Conservation (phyloP, 1,284 basidiomycete species). For the Inonotus obliquus region DNA sequence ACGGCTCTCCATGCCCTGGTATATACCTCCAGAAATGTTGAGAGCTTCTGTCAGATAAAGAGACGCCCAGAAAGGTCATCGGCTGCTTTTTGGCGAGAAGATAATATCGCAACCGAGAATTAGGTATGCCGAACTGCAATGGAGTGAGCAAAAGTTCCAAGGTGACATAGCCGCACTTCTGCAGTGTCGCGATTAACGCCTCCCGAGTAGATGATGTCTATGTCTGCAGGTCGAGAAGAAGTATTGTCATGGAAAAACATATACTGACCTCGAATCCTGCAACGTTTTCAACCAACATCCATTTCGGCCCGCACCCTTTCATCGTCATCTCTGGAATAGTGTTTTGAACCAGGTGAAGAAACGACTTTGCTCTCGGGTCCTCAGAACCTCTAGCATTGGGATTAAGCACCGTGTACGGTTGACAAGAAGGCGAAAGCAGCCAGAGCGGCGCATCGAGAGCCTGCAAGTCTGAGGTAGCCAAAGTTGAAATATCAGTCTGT, state of each 20-base stretch:
- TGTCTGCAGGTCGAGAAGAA: not conserved
- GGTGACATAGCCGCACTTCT: slow-evolving; percentile 48
- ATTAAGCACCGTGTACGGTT: slow-evolving; percentile 76
- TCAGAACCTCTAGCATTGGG: slow-evolving; percentile 59
- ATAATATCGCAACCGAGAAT: slow-evolving; percentile 74
- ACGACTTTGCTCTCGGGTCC: slow-evolving; percentile 72
- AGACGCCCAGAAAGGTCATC: slow-evolving; percentile 28
- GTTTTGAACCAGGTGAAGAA: slow-evolving; percentile 60
- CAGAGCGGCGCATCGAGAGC: slow-evolving; percentile 50
- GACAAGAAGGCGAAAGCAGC: slow-evolving; percentile 75
- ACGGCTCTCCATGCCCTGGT: slow-evolving; percentile 40
- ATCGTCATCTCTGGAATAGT: slow-evolving; percentile 56
- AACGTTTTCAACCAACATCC: slow-evolving; percentile 71
- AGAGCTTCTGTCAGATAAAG: slow-evolving; percentile 17
- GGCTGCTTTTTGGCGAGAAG: slow-evolving; percentile 56
- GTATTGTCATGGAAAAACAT: not conserved
- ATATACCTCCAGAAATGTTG: slow-evolving; percentile 43
- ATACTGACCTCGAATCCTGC: slow-evolving; percentile 68
- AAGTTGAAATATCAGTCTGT: slow-evolving; percentile 58
- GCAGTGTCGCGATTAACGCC: slow-evolving; percentile 45
- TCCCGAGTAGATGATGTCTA: slow-evolving; percentile 62
- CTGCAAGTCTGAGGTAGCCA: slow-evolving; percentile 45
- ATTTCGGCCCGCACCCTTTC: slow-evolving; percentile 42
- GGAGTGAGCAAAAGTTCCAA: slow-evolving; percentile 66
- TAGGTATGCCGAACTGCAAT: slow-evolving; percentile 71